Conservation (phyloP, 306 rosid genomes). For the Vigna mungo region DNA sequence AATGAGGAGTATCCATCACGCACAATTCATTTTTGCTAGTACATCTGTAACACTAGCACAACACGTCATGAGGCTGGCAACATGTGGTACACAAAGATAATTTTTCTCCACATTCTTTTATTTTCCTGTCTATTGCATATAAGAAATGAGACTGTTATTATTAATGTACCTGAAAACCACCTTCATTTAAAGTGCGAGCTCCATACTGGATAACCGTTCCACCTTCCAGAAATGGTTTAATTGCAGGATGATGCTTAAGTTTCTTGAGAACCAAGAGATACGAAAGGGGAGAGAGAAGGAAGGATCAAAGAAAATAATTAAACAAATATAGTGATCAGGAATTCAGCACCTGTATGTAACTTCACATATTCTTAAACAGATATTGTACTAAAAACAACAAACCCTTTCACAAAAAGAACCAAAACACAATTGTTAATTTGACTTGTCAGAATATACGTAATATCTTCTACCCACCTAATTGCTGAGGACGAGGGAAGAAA, state of each 20-base stretch:
- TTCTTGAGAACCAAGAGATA: conserved; percentile 58
- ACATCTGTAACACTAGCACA: conserved; percentile 11
- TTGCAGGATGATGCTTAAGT: conserved; percentile 90
- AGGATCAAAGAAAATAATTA: conserved; percentile 21
- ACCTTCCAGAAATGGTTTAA: conserved; percentile 77
- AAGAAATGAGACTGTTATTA: conserved; percentile 25
- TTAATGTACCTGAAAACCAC: conserved; percentile 87
- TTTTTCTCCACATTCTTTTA: conserved; percentile 23
- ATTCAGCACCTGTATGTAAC: conserved; percentile 22
- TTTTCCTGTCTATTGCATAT: conserved; percentile 20
- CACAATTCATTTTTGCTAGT: conserved; percentile 3
- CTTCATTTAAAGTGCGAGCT: conserved; percentile 96
- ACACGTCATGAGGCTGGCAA: conserved; percentile 27
- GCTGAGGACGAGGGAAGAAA: background rate
- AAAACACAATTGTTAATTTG: conserved; percentile 25
- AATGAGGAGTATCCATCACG: conserved; percentile 31
- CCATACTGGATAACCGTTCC: conserved; percentile 93
- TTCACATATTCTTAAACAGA: conserved; percentile 21
- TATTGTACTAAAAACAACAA: conserved; percentile 19
- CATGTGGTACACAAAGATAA: conserved; percentile 13
- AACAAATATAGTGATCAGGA: conserved; percentile 36
- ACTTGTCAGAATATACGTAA: conserved; percentile 7
- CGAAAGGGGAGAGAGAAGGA: conserved; percentile 34
- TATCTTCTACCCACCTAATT: background rate
- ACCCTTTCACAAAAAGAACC: conserved; percentile 27